A percentile compares a stretch with the other conserved stretches of the same genome.
These are phyloP conservation scores for Arthroderma sp. DNA, from an alignment of 2,329 filamentous ascomycete species.

Conservation along the genomic window DNA sequence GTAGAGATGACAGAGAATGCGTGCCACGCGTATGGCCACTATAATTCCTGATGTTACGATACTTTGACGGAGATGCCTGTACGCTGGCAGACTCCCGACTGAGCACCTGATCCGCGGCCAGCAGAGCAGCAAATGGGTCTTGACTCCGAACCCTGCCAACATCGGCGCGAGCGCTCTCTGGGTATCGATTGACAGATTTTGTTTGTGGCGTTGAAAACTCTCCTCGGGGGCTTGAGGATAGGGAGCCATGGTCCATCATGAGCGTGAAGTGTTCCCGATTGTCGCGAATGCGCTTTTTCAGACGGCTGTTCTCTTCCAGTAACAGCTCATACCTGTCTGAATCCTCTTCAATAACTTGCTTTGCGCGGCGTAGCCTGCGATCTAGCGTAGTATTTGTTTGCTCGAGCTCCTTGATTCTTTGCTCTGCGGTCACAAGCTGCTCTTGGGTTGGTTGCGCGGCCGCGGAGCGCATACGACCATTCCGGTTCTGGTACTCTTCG, in stretches of 20 bases:
- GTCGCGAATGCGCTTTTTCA: conserved; percentile 74
- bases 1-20: conserved; percentile 74
- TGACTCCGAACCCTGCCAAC: conserved; percentile 41
- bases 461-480: conserved; percentile 38
- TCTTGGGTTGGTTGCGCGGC: conserved; percentile 23
- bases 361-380: conserved; percentile 56
- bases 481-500: conserved; percentile 55
- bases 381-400: conserved; percentile 52
- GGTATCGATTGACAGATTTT: conserved; percentile 28
- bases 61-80: conserved; percentile 53
- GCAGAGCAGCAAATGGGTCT: conserved; percentile 60
- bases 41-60: conserved; percentile 35
- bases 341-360: conserved; percentile 64
- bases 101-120: conserved; percentile 61
- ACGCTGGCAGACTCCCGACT: conserved; percentile 65
- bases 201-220: conserved; percentile 34
- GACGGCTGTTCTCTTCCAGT: conserved; percentile 60
- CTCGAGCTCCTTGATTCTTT: conserved; percentile 51
- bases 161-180: conserved; percentile 26
- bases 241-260: conserved; percentile 56
- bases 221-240: conserved; percentile 45
- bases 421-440: conserved; percentile 43
- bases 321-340: conserved; percentile 58
- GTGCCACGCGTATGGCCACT: conserved; percentile 57
- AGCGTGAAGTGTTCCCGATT: conserved; percentile 77